phyloP scores from a whole-genome alignment of 306 rosid genomes.

The Cucurbita maxima region DNA sequence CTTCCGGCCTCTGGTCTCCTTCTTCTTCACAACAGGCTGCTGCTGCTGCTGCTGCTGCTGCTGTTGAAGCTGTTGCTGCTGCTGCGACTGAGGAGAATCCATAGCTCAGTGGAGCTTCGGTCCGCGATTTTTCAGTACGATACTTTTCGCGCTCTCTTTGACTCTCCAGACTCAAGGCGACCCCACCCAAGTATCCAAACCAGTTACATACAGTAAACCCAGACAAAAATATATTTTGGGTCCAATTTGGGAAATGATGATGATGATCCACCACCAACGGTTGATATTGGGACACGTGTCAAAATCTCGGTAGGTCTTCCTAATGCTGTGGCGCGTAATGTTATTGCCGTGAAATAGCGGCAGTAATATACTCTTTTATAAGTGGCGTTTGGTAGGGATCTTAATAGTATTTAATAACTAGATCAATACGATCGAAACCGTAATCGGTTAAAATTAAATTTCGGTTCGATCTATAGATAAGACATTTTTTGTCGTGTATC shows the following conservation, averaged over 20 bases:
- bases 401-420: too few species aligned
- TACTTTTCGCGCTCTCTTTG: neutral
- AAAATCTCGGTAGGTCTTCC: neutral
- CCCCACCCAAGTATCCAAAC: neutral
- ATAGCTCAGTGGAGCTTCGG: conserved; percentile 9
- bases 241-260: neutral
- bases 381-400: too few species aligned
- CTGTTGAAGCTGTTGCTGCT: conserved; percentile 10
- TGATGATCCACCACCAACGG: neutral
- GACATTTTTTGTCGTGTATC: too few species aligned
- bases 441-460: too few species aligned
- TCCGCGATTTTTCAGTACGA: neutral
- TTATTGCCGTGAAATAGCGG: too few species aligned
- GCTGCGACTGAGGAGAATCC: conserved; percentile 44
- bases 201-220: neutral
- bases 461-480: too few species aligned
- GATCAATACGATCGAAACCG: too few species aligned
- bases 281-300: neutral
- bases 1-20: conserved; percentile 77
- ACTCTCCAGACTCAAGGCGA: neutral
- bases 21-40: conserved; percentile 37
- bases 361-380: too few species aligned
- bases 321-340: too few species aligned
- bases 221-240: neutral
- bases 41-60: neutral